Evolutionary conservation across 169 alveolate species (phyloP), one percentile per base, ranked within the genome.

Genomic region (Amoebophrya sp.): DNA sequence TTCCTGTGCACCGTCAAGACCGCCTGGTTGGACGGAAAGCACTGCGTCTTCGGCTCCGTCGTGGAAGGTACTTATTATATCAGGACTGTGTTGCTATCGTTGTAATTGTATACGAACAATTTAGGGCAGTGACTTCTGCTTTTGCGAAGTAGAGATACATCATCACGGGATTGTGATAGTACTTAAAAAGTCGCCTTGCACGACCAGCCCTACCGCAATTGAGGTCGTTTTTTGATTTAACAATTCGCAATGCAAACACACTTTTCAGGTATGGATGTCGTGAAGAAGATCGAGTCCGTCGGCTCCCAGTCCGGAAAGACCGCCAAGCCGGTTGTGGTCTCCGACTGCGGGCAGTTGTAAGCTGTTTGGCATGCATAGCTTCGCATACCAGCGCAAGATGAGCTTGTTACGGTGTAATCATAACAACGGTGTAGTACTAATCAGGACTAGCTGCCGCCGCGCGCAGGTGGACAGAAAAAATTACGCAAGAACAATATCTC

Each of bases 1-100:
- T 98, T 98, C 96, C 98, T 99, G 93, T 98, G 99, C 88, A 97
- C 99, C 0, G 99, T 97, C 77, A 97, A 99, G 41, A 96, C 99
- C 91, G 97, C 98, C 89, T 98, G 99, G 99, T 95, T 98, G 54
- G 99, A 98, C 94, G 99, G 99, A 66, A 97, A 97, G 94, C 99
- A 99, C 95, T 97, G 99, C n/a, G 99, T 99, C 38, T 99, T 98
- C 95, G 99, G 99, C 23, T 94, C 97, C 91, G 99, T 98, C 89
- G 83, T 93, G 23, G 95, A 95, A 89, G 99, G 99, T 66, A 83
- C 54, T 39, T 89, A 83, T 0, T 89, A 40, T 77, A 77, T 77
- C 23, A n/a, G n/a, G n/a, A n/a, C n/a, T n/a, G n/a, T n/a, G n/a
- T n/a, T n/a, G n/a, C n/a, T n/a, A n/a, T n/a, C n/a, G n/a, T n/a